Percentiles rank a stretch among this genome's conserved stretches.
Conservation (phyloP, 345 rosid genomes). For the Ailanthus altissimus region DNA sequence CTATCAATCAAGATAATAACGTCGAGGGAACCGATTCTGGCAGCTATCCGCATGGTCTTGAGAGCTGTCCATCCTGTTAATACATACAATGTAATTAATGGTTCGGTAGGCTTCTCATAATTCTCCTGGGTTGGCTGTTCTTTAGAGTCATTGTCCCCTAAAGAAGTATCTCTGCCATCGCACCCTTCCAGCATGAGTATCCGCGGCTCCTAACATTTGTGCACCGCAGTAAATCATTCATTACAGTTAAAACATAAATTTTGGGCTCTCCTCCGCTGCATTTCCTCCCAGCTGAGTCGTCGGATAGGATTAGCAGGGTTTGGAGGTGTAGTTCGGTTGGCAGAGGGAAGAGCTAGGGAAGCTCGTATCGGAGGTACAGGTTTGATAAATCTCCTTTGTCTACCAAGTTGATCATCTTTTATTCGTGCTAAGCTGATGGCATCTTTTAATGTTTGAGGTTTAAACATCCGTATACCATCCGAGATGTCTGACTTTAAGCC, state of each 20-base stretch:
- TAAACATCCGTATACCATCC: background rate
- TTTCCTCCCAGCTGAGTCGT: background rate
- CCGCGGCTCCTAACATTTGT: no score
- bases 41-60: no score
- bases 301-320: background rate
- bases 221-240: no score
- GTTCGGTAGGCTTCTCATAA: background rate
- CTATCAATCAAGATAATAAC: no score
- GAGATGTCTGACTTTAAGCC: background rate
- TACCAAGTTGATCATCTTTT: background rate
- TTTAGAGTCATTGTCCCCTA: background rate
- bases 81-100: no score
- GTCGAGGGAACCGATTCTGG: no score
- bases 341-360: background rate
- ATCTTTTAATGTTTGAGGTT: background rate
- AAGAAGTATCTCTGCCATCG: background rate
- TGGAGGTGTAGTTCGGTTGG: background rate
- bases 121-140: background rate
- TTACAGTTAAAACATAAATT: constrained; percentile 5
- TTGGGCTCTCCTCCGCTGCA: background rate
- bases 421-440: no score
- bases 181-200: background rate
- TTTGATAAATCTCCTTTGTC: no score
- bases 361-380: background rate
- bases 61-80: no score